Base-by-base conservation (phyloP, 2,329 filamentous ascomycete species). In the Reticulascus tulasneorum region DNA sequence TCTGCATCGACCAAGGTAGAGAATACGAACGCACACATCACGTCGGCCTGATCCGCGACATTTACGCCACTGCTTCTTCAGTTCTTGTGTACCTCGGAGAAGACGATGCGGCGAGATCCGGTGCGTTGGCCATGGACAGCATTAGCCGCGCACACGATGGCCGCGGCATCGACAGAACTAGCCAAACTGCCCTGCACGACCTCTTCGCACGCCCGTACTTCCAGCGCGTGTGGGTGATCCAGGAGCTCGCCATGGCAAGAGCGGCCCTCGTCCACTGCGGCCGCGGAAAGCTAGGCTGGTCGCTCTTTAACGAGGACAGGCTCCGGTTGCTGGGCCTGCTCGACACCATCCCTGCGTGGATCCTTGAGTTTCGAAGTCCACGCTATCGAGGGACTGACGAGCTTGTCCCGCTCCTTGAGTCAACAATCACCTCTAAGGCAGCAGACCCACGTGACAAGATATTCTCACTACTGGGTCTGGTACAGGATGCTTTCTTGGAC, bases 11-110 rank as follows among this genome's bases (percentile, higher is more conserved):
- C 23, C 47, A 49, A 15, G 11, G 29, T 2, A 32, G 43, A 9
- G 12, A 30, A 3, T 13, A 18, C 2, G 46, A 50, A 23, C 40
- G 44, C 4, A 34, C 39, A 1, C 28, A 38, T 9, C 47, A 50
- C 23, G 46, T 50, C 2, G 40, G 42, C 4, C 33, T 47, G 8
- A 50, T 50, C 46, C 42, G 38, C 1, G 31, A 37, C 11, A 50
- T 50, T 4, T 50, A 46, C n/a, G 35, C 39, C 9, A 38, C 25
- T 10, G 35, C 39, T 3, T 8, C 6, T 1, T 17, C 17, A 7
- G 30, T 32, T 10, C 9, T 35, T 6, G 25, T 42, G 1, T 42
- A 38, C 10, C 6, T 38, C 2, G 35, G 30, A 2, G 35, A 42
- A 12, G 26, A 28, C 7, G n/a, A n/a, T n/a, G n/a, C n/a, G n/a